Conservation (phyloP, 805 yeast genomes). For the Saccharomycopsis guyanensis region DNA sequence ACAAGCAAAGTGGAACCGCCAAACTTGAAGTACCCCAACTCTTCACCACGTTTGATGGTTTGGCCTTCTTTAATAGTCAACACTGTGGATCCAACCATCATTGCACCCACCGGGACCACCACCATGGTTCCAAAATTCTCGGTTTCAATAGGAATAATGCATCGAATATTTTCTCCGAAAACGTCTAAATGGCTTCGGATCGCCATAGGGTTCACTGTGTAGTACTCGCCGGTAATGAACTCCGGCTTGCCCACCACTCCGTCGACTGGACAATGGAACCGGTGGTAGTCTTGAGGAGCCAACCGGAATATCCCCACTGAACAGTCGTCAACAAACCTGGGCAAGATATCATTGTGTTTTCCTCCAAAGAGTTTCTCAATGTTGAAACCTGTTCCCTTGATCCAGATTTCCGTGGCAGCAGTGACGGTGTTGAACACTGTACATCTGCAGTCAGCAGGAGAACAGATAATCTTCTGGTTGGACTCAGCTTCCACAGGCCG, state of each 20-base stretch:
- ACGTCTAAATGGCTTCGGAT: conserved; percentile 82
- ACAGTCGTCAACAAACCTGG: conserved; percentile 39
- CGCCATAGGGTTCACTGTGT: conserved; percentile 98
- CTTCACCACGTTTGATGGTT: conserved; percentile 59
- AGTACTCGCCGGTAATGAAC: conserved; percentile 80
- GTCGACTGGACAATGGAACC: conserved; percentile 83
- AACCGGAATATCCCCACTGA: conserved; percentile 74
- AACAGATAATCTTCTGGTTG: conserved; percentile 44
- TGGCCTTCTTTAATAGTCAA: conserved; percentile 60
- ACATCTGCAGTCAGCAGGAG: conserved; percentile 86
- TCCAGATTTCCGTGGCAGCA: conserved; percentile 74
- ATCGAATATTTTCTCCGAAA: conserved; percentile 84
- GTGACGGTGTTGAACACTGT: conserved; percentile 55
- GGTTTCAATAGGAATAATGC: conserved; percentile 69
- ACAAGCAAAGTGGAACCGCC: conserved; percentile 88
- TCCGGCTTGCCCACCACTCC: conserved; percentile 63
- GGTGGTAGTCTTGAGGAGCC: conserved; percentile 96
- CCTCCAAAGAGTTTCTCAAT: conserved; percentile 51
- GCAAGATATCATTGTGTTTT: conserved; percentile 33
- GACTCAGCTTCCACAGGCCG: conserved; percentile 59
- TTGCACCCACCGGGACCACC: conserved; percentile 86
- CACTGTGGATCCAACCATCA: conserved; percentile 95
- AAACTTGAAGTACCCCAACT: conserved; percentile 89
- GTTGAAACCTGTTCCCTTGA: conserved; percentile 75
- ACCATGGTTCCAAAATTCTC: conserved; percentile 70